These are phyloP conservation scores for Penicillium soppii DNA, from an alignment of 495 filamentous ascomycete genomes.

Conservation along the genomic window DNA sequence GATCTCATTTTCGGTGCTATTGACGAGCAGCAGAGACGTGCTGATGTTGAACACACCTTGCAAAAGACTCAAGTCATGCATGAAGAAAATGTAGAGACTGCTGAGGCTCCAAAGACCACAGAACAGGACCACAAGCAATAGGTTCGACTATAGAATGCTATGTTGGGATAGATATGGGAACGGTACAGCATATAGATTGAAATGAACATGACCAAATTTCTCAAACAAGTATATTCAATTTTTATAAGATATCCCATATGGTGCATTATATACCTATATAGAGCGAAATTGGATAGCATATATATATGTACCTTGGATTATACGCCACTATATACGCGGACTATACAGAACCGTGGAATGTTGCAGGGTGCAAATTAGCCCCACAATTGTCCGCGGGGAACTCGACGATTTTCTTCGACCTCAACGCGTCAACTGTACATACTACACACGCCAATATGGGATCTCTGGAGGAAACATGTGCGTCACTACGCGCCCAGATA, in stretches of 20 bases:
- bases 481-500: constrained; percentile 41
- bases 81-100: constrained; percentile 24
- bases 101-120: neutral
- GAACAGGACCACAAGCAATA: neutral
- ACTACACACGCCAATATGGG: constrained; percentile 12
- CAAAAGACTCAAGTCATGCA: constrained; percentile 31
- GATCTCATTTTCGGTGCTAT: constrained; percentile 46
- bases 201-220: neutral
- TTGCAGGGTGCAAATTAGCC: too few relatives aligned
- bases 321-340: too few relatives aligned
- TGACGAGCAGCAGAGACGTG: constrained; percentile 31
- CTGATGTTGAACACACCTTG: constrained; percentile 44
- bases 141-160: too few relatives aligned
- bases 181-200: neutral
- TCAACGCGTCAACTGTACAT: neutral
- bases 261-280: too few relatives aligned
- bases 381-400: constrained; percentile 12
- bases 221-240: too few relatives aligned
- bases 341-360: too few relatives aligned
- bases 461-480: constrained; percentile 32
- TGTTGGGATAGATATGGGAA: neutral
- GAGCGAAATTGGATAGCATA: too few relatives aligned
- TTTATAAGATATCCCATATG: too few relatives aligned
- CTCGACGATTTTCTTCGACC: neutral
- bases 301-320: too few relatives aligned